Conservation (phyloP, 208 protist species). For the Trypanosoma avium region DNA sequence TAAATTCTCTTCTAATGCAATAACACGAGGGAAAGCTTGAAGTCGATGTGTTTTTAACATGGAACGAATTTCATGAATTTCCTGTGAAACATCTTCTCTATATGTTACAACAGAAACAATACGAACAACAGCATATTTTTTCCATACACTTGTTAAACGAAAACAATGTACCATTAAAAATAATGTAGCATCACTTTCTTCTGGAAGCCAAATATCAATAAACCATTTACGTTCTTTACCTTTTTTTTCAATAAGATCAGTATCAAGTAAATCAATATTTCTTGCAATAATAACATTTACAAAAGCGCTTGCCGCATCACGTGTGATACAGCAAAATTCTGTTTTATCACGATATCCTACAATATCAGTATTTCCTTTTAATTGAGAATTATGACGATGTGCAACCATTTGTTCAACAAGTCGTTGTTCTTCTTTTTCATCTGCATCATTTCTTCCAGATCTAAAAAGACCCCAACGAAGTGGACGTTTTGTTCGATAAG, state of each 20-base stretch:
- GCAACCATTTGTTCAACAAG: conserved; percentile 11
- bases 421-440: neutral
- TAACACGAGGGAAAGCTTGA: neutral
- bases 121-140: conserved; percentile 1
- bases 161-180: conserved; percentile 16
- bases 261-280: conserved; percentile 21
- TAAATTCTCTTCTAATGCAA: conserved; percentile 4
- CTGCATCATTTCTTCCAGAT: neutral
- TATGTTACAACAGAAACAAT: conserved; percentile 4
- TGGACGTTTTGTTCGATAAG: neutral
- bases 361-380: conserved; percentile 1
- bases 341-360: conserved; percentile 11
- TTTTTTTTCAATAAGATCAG: conserved; percentile 3
- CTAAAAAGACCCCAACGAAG: conserved; percentile 21
- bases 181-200: conserved; percentile 12
- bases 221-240: conserved; percentile 18
- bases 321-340: conserved; percentile 19
- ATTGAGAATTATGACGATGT: conserved; percentile 11
- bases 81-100: conserved; percentile 7
- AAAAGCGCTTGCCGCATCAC: conserved; percentile 13
- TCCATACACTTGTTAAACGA: conserved; percentile 10
- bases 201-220: conserved; percentile 21
- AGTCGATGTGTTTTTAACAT: conserved; percentile 6
- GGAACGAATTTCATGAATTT: neutral
- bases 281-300: conserved; percentile 20